Percentiles rank a stretch among this genome's conserved stretches.
Conservation (phyloP, 2,329 filamentous ascomycete genomes). For the Botrytis medusae region DNA sequence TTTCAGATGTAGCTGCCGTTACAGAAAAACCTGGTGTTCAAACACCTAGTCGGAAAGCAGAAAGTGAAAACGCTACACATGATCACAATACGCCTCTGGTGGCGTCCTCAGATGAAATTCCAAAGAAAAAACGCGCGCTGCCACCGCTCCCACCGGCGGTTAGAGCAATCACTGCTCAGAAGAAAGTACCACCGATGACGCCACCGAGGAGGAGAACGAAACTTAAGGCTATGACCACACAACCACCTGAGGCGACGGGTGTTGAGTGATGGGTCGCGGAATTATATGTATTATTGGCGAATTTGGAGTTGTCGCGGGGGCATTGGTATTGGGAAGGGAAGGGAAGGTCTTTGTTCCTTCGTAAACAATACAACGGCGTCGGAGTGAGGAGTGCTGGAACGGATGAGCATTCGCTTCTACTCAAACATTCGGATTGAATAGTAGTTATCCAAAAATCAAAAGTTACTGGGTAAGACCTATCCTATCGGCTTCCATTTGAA, state of each 20-base stretch:
- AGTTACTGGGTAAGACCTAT: neutral
- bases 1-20: conserved; percentile 74
- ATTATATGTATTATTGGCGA: neutral
- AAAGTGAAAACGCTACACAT: conserved; percentile 35
- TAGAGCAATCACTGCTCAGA: conserved; percentile 31
- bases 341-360: neutral
- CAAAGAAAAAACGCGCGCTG: conserved; percentile 30
- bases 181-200: conserved; percentile 40
- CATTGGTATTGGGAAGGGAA: neutral
- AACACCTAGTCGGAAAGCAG: conserved; percentile 66
- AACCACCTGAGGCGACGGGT: conserved; percentile 18
- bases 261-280: conserved; percentile 2
- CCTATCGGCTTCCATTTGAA: neutral
- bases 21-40: conserved; percentile 81
- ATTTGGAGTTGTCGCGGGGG: conserved; percentile 13
- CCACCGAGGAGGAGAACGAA: conserved; percentile 39
- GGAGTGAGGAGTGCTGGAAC: conserved; percentile 1
- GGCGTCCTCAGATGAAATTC: conserved; percentile 23
- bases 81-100: conserved; percentile 30
- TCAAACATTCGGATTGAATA: conserved; percentile 2
- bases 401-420: neutral
- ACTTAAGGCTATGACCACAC: conserved; percentile 31
- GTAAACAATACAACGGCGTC: conserved; percentile 11
- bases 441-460: neutral
- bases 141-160: conserved; percentile 34